Evolutionary conservation across 805 yeast species (phyloP).

Genomic region (Candida ulmi): DNA sequence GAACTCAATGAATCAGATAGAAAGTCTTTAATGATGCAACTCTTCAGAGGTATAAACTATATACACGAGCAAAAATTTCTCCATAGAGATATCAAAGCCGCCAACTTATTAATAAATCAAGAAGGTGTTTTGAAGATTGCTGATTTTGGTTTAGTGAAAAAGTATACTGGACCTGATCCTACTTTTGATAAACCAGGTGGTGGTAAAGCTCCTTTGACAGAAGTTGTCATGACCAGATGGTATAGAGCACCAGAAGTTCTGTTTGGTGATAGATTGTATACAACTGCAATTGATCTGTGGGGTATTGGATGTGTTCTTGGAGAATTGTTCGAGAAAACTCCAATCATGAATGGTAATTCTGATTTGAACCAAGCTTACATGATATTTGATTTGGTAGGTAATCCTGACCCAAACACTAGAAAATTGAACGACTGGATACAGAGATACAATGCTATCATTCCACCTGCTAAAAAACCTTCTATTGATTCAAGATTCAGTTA

Average conservation of each 20-base stretch:
- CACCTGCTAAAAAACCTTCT: constrained; percentile 30
- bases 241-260: constrained; percentile 93
- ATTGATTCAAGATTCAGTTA: constrained; percentile 44
- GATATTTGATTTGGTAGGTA: constrained; percentile 77
- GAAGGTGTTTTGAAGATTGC: constrained; percentile 82
- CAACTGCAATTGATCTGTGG: constrained; percentile 97
- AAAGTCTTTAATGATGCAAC: constrained; percentile 76
- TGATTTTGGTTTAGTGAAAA: constrained; percentile 91
- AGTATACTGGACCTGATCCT: constrained; percentile 60
- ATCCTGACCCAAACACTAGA: constrained; percentile 66
- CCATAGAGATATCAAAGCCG: constrained; percentile 94
- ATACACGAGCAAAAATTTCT: constrained; percentile 56
- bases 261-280: constrained; percentile 78
- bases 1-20: constrained; percentile 58
- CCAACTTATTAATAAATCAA: constrained; percentile 80
- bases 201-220: constrained; percentile 43
- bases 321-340: constrained; percentile 76
- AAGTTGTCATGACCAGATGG: constrained; percentile 94
- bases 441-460: constrained; percentile 35
- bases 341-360: constrained; percentile 78
- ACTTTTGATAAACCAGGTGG: constrained; percentile 38
- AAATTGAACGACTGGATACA: constrained; percentile 54
- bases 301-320: constrained; percentile 96
- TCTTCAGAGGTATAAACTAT: constrained; percentile 74
- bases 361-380: constrained; percentile 85